Conservation (phyloP, 768 basidiomycete species). For the Leccinum truebloodii region DNA sequence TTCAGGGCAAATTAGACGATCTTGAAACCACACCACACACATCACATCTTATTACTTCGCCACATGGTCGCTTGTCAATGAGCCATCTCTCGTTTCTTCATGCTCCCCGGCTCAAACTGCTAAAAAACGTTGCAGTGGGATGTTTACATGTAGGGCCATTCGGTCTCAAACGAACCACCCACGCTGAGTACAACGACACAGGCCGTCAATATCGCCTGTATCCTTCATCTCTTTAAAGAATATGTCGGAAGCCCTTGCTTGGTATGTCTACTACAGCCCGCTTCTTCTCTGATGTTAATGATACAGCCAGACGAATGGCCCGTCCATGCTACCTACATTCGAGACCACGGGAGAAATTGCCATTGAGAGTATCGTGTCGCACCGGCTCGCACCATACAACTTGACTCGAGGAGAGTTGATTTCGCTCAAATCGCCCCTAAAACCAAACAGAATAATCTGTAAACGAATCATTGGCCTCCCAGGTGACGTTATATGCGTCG, state of each 20-base stretch:
- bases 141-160: conserved; percentile 29
- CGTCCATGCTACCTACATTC: conserved; percentile 83
- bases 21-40: background rate
- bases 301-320: conserved; percentile 57
- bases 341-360: conserved; percentile 57
- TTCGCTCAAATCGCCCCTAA: conserved; percentile 67
- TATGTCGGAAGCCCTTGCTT: conserved; percentile 57
- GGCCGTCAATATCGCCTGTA: conserved; percentile 56
- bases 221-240: conserved; percentile 62
- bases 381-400: conserved; percentile 47
- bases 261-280: conserved; percentile 36
- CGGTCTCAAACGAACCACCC: background rate
- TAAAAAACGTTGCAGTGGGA: conserved; percentile 27
- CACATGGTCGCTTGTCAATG: conserved; percentile 11
- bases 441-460: conserved; percentile 69
- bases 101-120: conserved; percentile 9
- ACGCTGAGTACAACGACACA: conserved; percentile 34
- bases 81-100: conserved; percentile 17
- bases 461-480: conserved; percentile 90
- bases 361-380: conserved; percentile 61
- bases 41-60: background rate
- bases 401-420: conserved; percentile 78
- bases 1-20: background rate
- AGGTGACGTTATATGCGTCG: conserved; percentile 86
- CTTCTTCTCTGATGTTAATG: conserved; percentile 1